Evolutionary conservation across 2,329 filamentous ascomycete genomes (phyloP).

Genomic region (Colletotrichum tofieldiae): DNA sequence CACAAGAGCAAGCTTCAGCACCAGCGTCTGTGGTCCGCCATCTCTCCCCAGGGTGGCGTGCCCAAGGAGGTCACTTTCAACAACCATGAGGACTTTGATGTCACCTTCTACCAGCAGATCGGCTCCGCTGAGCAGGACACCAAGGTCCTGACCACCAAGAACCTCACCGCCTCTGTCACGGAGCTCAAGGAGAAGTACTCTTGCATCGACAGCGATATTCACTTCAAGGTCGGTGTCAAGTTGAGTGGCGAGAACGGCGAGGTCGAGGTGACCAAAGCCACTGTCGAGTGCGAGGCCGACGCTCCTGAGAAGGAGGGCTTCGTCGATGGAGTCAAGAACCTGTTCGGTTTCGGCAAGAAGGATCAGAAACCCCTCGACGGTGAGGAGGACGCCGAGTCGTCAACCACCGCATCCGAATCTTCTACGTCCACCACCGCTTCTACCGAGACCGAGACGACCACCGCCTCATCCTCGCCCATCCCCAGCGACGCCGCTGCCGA

Average conservation of each 20-base stretch:
- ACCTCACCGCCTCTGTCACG: slow-evolving; percentile 87
- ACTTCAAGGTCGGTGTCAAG: slow-evolving; percentile 83
- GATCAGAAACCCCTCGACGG: slow-evolving; percentile 82
- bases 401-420: slow-evolving; percentile 58
- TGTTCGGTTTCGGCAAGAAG: slow-evolving; percentile 95
- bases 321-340: slow-evolving; percentile 94
- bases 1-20: slow-evolving; percentile 79
- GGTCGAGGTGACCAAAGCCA: slow-evolving; percentile 82
- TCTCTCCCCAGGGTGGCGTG: slow-evolving; percentile 81
- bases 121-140: slow-evolving; percentile 72
- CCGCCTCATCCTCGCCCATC: slow-evolving; percentile 57
- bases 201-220: slow-evolving; percentile 83
- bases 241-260: slow-evolving; percentile 82
- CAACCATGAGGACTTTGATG: slow-evolving; percentile 85
- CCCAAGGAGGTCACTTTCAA: slow-evolving; percentile 89
- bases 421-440: slow-evolving; percentile 59
- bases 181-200: slow-evolving; percentile 84
- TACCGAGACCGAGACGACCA: slow-evolving; percentile 31
- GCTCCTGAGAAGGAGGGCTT: slow-evolving; percentile 81
- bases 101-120: slow-evolving; percentile 85
- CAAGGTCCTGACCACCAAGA: slow-evolving; percentile 81
- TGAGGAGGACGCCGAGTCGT: slow-evolving; percentile 61
- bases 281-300: slow-evolving; percentile 88
- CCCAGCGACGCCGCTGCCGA: slow-evolving; percentile 65
- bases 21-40: slow-evolving; percentile 87